Base-by-base conservation (phyloP, 2,329 filamentous ascomycete genomes). In the Zelopaecilomyces penicillatus region DNA sequence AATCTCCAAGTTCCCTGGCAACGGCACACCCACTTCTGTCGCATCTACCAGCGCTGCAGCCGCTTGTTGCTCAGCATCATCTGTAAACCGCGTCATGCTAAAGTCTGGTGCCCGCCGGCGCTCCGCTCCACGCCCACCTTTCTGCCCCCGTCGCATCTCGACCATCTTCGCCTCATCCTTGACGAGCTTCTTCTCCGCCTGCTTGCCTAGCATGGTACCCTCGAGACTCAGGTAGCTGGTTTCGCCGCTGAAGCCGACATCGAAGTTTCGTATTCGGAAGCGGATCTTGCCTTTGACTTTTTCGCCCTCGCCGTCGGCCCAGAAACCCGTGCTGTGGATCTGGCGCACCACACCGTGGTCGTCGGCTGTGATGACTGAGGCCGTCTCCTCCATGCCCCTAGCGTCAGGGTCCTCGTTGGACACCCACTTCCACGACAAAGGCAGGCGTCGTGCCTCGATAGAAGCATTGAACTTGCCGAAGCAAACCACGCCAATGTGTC, bases 391-490 rank as follows among this genome's bases (percentile, higher is more conserved):
- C 44, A 73, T 65, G 29, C 59, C 62, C 9, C 59, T 54, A 0
- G 63, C 64, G 41, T 68, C 64, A 2, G 59, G 54, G 5, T 64
- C 58, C 44, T 67, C 70, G 31, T 80, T 73, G 8, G 81, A 78
- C 11, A 87, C 74, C 84, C 88, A 97, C 49, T 71, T 80, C 93
- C 91, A 98, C 27, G 77, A 75, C 10, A 69, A 64, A 0, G 93
- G 93, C 11, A 98, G 70, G 32, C 87, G 75, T 49, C 78, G 78
- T 26, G 83, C 75, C 56, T 91, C 85, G 48, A 98, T 86, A 37
- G 84, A 87, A 1, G 91, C 87, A 54, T 93, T 95, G 73, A 97
- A 97, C 52, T 88, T 80, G 63, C 91, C 91, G 67, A 88, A 90
- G 62, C 88, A 93, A 8, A 94, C 80, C 3, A 96, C 77, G 19